A percentile compares a stretch with the other conserved stretches of the same genome.
Evolutionary conservation across 2,329 filamentous ascomycete species (phyloP).

Genomic region (Talaromyces funiculosus): DNA sequence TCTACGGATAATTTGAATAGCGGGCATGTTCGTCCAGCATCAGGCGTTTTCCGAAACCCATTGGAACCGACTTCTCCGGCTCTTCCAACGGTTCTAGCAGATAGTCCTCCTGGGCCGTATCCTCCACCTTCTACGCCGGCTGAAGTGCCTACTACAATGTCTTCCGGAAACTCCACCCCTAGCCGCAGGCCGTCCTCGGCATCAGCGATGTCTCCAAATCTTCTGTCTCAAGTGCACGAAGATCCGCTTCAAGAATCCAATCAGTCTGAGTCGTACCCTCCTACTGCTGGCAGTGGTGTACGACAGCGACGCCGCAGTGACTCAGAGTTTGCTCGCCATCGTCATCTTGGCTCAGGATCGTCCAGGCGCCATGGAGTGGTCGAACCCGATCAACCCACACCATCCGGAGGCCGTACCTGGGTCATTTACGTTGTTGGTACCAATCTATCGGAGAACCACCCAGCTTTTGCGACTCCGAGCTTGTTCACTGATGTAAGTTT

Average conservation of each 20-base stretch:
- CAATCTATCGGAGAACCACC: conserved; percentile 64
- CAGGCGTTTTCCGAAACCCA: conserved; percentile 24
- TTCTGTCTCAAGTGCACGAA: conserved; percentile 37
- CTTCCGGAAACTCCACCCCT: conserved; percentile 48
- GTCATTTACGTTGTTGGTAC: conserved; percentile 67
- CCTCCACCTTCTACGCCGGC: conserved; percentile 61
- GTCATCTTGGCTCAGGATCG: conserved; percentile 56
- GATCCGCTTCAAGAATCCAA: conserved; percentile 35
- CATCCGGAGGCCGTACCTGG: conserved; percentile 57
- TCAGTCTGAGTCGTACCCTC: conserved; percentile 29
- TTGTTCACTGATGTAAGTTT: conserved; percentile 60
- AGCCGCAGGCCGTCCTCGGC: conserved; percentile 44
- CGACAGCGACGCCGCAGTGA: conserved; percentile 54
- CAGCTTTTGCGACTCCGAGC: conserved; percentile 63
- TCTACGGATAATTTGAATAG: conserved; percentile 51
- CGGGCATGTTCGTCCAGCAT: conserved; percentile 33
- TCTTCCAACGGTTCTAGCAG: conserved; percentile 44
- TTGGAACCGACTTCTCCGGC: conserved; percentile 28
- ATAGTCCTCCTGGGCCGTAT: conserved; percentile 53
- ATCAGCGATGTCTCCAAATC: conserved; percentile 37
- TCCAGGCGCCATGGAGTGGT: conserved; percentile 61
- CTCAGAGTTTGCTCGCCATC: conserved; percentile 52
- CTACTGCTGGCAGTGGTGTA: conserved; percentile 30
- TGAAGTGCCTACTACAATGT: conserved; percentile 50
- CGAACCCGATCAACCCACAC: conserved; percentile 49